Evolutionary conservation across 805 yeast genomes (phyloP).

Genomic region (Wickerhamomyces rabaulensis): DNA sequence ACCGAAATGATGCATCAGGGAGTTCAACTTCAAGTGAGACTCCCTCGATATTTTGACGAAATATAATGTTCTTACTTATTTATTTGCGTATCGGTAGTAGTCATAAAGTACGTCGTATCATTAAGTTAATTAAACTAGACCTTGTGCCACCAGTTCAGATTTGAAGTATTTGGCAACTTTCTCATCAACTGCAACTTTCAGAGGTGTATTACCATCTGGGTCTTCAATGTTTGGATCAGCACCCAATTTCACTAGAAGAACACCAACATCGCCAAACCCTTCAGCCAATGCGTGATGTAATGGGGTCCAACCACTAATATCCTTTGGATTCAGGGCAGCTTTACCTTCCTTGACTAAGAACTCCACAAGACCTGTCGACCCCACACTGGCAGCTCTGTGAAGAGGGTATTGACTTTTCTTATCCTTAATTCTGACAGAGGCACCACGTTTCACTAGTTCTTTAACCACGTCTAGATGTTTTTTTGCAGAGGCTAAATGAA

Average conservation of each 20-base stretch:
- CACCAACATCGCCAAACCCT: constrained; percentile 77
- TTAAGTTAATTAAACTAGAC: constrained; percentile 6
- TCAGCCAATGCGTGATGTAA: constrained; percentile 88
- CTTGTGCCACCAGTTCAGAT: constrained; percentile 8
- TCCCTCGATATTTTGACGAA: neutral
- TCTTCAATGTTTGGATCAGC: constrained; percentile 52
- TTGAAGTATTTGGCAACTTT: constrained; percentile 39
- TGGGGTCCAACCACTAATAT: constrained; percentile 76
- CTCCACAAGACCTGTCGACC: constrained; percentile 53
- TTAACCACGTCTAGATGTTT: constrained; percentile 49
- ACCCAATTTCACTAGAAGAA: constrained; percentile 53
- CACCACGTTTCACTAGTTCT: constrained; percentile 45
- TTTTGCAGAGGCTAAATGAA: constrained; percentile 76
- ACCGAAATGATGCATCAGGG: neutral
- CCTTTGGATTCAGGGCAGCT: constrained; percentile 65
- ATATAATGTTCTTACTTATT: neutral
- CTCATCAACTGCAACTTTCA: constrained; percentile 51
- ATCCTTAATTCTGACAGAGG: constrained; percentile 64
- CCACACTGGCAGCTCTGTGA: constrained; percentile 81
- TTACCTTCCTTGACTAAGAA: constrained; percentile 46
- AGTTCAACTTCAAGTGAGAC: neutral
- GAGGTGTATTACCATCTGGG: constrained; percentile 48
- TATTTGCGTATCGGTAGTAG: too few species aligned
- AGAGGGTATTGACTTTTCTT: constrained; percentile 59
- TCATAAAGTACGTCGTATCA: too few species aligned